These are phyloP conservation scores for Alternaria longipes DNA, from an alignment of 2,329 filamentous ascomycete genomes.

Conservation along the genomic window DNA sequence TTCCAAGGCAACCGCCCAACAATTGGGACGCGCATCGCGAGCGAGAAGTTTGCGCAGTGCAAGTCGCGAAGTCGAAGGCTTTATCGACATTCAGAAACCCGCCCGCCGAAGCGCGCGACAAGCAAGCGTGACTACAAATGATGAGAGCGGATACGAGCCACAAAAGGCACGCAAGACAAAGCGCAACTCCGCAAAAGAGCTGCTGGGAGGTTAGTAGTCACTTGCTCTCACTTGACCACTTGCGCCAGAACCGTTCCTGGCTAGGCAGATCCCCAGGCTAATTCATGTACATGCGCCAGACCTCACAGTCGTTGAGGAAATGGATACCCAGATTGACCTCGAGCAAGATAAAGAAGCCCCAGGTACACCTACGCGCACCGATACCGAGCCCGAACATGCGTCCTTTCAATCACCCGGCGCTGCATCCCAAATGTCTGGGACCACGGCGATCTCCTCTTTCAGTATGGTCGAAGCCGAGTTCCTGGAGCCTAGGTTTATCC, in stretches of 20 bases:
- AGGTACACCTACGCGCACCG: conserved; percentile 32
- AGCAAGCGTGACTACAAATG: conserved; percentile 38
- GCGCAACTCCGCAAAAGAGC: conserved; percentile 34
- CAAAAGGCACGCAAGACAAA: conserved; percentile 30
- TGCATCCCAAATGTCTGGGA: conserved; percentile 57
- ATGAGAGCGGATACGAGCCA: conserved; percentile 33
- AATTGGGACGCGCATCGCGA: conserved; percentile 36
- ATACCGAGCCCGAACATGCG: conserved; percentile 16
- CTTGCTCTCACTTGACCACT: neutral
- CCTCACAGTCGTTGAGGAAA: conserved; percentile 47
- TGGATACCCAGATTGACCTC: conserved; percentile 34
- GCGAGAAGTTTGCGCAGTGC: conserved; percentile 50
- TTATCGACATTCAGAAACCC: conserved; percentile 28
- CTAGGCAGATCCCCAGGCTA: conserved; percentile 17
- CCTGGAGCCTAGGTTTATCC: conserved; percentile 54
- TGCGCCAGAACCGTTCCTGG: neutral
- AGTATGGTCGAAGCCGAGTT: conserved; percentile 55
- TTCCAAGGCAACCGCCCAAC: conserved; percentile 28
- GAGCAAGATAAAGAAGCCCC: conserved; percentile 26
- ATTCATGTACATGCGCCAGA: conserved; percentile 30
- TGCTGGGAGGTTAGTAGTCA: conserved; percentile 40
- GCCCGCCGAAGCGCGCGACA: conserved; percentile 41
- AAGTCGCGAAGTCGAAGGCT: conserved; percentile 50
- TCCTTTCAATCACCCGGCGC: conserved; percentile 47
- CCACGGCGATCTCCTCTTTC: conserved; percentile 58